phyloP scores from a whole-genome alignment of 2,329 filamentous ascomycete genomes.

The Cercospora berteroae region DNA sequence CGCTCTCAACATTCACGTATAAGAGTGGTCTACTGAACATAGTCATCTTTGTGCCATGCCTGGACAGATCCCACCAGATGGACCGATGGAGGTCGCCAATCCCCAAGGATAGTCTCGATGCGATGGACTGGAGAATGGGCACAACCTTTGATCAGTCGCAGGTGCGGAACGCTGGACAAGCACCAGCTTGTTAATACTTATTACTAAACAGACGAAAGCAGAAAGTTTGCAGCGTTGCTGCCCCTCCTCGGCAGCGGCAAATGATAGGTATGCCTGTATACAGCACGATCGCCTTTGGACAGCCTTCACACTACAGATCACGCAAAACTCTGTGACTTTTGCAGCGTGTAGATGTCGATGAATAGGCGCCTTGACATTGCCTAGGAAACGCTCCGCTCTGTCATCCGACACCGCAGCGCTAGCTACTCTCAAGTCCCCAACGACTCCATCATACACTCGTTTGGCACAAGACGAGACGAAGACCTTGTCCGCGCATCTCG shows the following conservation, averaged over 20 bases:
- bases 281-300: not conserved
- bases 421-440: not conserved
- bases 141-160: not conserved
- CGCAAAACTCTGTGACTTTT: not conserved
- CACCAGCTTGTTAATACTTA: not conserved
- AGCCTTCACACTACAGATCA: not conserved
- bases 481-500: not conserved
- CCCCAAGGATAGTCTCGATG: not conserved
- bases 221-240: not conserved
- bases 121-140: not conserved
- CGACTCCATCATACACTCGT: not conserved
- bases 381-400: not conserved
- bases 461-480: not conserved
- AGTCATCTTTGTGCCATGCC: not conserved
- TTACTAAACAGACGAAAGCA: not conserved
- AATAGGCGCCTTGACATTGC: not conserved
- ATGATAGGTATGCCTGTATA: not conserved
- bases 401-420: not conserved
- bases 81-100: not conserved
- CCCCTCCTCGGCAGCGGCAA: not conserved
- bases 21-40: not conserved
- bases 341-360: not conserved
- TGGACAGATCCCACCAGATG: not conserved
- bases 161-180: not conserved
- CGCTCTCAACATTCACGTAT: not conserved